Evolutionary conservation across 345 rosid genomes (phyloP).

Genomic region (Eucalyptus curtisii): DNA sequence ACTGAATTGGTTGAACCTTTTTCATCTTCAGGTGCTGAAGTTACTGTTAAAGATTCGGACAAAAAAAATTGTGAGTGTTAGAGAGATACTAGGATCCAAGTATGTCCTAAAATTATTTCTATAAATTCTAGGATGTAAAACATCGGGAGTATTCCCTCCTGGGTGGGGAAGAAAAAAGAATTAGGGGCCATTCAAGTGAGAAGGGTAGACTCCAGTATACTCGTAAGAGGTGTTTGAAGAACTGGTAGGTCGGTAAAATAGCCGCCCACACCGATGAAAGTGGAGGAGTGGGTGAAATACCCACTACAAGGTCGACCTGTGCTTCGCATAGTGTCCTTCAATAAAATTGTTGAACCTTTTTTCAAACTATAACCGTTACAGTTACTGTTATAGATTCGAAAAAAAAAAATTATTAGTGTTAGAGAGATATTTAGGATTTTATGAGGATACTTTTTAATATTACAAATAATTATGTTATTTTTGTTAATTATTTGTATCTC

Average conservation of each 20-base stretch:
- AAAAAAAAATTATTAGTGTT: no score
- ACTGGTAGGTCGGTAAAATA: accelerated
- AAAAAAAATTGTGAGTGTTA: no score
- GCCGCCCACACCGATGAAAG: accelerated
- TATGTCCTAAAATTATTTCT: no score
- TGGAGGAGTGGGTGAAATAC: accelerated
- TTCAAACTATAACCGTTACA: accelerated
- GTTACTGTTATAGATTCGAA: accelerated
- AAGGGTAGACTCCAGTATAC: accelerated
- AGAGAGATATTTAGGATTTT: no score
- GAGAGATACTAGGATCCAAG: no score
- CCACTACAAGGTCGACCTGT: accelerated
- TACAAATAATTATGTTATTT: no score
- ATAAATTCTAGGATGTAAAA: no score
- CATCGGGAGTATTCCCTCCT: accelerated
- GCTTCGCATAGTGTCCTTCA: accelerated
- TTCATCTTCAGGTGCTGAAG: not conserved
- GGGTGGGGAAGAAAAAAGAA: no score
- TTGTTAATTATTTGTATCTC: no score
- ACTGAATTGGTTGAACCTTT: slow-evolving; percentile 64
- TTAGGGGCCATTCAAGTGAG: no score
- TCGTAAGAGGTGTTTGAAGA: accelerated
- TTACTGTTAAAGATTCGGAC: not conserved
- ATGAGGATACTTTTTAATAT: not conserved
- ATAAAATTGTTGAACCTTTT: no score